Conservation (phyloP, 2,329 filamentous ascomycete genomes). For the Talaromyces albobiverticillius region DNA sequence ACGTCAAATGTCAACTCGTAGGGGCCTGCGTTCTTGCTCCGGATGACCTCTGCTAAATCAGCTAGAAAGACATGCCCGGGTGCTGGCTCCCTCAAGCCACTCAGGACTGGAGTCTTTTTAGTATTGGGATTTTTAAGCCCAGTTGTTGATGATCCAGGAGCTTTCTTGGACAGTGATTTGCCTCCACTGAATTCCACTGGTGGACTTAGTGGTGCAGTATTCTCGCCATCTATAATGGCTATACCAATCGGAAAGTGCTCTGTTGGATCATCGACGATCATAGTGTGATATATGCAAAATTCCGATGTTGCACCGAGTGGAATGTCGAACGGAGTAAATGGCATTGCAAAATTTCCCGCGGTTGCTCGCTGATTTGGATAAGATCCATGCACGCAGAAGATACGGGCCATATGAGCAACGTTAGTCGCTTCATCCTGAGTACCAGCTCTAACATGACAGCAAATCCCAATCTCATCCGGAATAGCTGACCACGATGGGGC, state of each 20-base stretch:
- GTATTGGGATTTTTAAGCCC: not conserved
- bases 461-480: not conserved
- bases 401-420: not conserved
- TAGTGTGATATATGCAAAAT: constrained; percentile 5
- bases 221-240: not conserved
- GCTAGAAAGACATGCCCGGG: not conserved
- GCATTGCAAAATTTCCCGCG: constrained; percentile 6
- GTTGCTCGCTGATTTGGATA: constrained; percentile 1
- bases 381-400: not conserved
- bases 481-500: not conserved
- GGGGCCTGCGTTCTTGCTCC: constrained; percentile 1
- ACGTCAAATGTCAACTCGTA: constrained; percentile 7
- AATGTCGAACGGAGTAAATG: constrained; percentile 1
- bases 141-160: not conserved
- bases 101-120: not conserved
- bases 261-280: not conserved
- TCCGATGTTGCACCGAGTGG: not conserved
- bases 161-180: too few relatives aligned
- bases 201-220: not conserved
- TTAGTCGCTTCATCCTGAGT: not conserved
- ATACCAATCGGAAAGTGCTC: not conserved
- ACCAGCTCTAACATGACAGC: not conserved
- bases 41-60: not conserved
- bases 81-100: not conserved
- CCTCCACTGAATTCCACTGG: not conserved